These are phyloP conservation scores for Diacronema lutheri DNA, from an alignment of 78 protist genomes.

Conservation along the genomic window DNA sequence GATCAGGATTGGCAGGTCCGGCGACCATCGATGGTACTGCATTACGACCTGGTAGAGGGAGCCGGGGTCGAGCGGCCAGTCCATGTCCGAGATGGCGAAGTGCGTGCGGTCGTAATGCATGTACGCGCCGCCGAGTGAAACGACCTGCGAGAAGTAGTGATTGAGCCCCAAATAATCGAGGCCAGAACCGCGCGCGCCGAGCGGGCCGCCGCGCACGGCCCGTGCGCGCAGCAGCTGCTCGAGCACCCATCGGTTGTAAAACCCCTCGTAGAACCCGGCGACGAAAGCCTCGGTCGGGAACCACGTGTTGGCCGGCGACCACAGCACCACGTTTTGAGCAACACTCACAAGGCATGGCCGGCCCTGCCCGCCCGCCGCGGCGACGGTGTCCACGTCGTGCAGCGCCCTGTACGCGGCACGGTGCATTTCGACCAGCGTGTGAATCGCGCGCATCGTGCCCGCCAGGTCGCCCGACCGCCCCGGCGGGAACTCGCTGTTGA, in stretches of 20 bases:
- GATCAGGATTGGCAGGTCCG: neutral
- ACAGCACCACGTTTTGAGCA: neutral
- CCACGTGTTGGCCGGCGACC: too few species aligned
- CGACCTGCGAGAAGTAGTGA: neutral
- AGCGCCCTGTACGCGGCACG: neutral
- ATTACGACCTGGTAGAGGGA: neutral
- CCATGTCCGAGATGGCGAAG: slow-evolving; percentile 26
- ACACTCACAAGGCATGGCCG: too few species aligned
- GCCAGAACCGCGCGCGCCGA: too few species aligned
- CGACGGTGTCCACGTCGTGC: neutral
- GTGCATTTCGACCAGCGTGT: neutral
- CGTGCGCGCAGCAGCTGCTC: too few species aligned
- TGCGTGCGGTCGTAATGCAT: neutral
- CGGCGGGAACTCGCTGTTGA: slow-evolving; percentile 14
- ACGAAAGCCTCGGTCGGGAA: neutral
- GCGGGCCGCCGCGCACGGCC: too few species aligned
- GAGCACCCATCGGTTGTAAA: neutral
- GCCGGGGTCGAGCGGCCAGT: slow-evolving; percentile 1
- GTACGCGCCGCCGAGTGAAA: neutral
- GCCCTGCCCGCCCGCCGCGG: neutral
- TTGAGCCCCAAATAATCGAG: neutral
- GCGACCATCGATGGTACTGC: neutral
- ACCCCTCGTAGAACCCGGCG: neutral
- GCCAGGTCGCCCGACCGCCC: neutral
- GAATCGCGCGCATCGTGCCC: neutral